Conservation (phyloP, 2,329 filamentous ascomycete species). For the Penicillium oxalicum region DNA sequence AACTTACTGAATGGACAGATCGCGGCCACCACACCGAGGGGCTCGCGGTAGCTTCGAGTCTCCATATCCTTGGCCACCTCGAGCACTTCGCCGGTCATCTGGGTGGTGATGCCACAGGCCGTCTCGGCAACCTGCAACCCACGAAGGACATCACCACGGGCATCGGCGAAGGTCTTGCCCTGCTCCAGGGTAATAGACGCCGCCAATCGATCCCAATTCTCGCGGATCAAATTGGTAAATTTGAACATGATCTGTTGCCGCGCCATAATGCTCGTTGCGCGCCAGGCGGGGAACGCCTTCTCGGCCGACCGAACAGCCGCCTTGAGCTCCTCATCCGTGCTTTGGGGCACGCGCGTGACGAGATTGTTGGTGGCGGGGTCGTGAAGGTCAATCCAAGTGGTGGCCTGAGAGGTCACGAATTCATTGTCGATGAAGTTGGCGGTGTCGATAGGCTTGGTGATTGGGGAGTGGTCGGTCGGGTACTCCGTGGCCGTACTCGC, state of each 20-base stretch:
- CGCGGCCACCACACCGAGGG: constrained; percentile 58
- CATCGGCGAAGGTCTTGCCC: constrained; percentile 63
- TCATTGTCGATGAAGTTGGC: constrained; percentile 61
- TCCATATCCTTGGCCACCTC: constrained; percentile 67
- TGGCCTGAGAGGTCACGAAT: constrained; percentile 53
- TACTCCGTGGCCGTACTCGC: constrained; percentile 48
- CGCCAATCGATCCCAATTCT: constrained; percentile 60
- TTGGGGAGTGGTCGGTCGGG: constrained; percentile 51
- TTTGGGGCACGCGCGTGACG: constrained; percentile 60
- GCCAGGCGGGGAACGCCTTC: constrained; percentile 59
- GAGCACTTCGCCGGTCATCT: constrained; percentile 60
- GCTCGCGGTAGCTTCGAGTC: constrained; percentile 60
- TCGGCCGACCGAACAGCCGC: constrained; percentile 57
- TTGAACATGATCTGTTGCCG: constrained; percentile 63
- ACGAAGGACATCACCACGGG: constrained; percentile 60
- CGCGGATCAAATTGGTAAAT: constrained; percentile 56
- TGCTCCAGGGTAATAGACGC: constrained; percentile 62
- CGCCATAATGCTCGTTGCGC: constrained; percentile 53
- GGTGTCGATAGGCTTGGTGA: constrained; percentile 52
- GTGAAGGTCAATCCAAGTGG: constrained; percentile 58
- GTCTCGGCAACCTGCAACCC: constrained; percentile 63
- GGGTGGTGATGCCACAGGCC: constrained; percentile 61
- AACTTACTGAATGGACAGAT: constrained; percentile 61
- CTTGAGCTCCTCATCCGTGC: constrained; percentile 57
- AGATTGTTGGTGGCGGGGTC: constrained; percentile 63